Conservation (phyloP, 108 stramenopile species). For the Bacterosira constricta region DNA sequence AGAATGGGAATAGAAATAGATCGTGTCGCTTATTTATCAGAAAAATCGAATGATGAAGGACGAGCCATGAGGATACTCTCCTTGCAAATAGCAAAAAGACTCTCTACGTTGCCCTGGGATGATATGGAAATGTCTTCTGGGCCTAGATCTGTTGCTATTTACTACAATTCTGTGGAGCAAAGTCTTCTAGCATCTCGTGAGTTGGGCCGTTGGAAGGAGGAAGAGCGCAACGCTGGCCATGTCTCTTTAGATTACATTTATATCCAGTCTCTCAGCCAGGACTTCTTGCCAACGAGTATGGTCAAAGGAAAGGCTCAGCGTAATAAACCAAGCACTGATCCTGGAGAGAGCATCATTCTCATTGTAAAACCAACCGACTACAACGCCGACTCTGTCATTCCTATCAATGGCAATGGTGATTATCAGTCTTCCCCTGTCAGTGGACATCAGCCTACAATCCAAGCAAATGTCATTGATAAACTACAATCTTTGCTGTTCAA, state of each 20-base stretch:
- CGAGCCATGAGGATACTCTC: constrained; percentile 54
- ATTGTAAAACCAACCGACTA: constrained; percentile 74
- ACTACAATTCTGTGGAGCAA: constrained; percentile 70
- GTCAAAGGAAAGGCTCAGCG: background rate
- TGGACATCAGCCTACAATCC: constrained; percentile 30
- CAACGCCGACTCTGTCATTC: constrained; percentile 53
- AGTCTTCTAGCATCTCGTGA: constrained; percentile 64
- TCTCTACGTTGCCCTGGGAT: constrained; percentile 39
- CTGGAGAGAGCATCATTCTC: constrained; percentile 44
- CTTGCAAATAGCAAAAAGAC: constrained; percentile 56
- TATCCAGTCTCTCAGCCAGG: constrained; percentile 50
- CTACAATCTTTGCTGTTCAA: constrained; percentile 57
- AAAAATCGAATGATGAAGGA: constrained; percentile 31
- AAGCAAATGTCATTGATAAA: constrained; percentile 35
- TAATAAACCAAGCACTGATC: constrained; percentile 6
- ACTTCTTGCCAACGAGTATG: constrained; percentile 38
- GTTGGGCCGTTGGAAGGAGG: constrained; percentile 32
- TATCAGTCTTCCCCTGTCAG: no score
- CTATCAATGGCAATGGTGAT: constrained; percentile 23
- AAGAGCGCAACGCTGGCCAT: background rate
- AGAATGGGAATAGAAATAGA: constrained; percentile 80
- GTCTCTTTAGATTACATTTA: constrained; percentile 43
- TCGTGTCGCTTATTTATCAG: constrained; percentile 47
- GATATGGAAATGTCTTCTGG: constrained; percentile 26
- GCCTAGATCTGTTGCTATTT: constrained; percentile 47